A percentile compares a stretch with the other conserved stretches of the same genome.
Evolutionary conservation across 2,329 filamentous ascomycete species (phyloP).

Genomic region (Periconia digitata): DNA sequence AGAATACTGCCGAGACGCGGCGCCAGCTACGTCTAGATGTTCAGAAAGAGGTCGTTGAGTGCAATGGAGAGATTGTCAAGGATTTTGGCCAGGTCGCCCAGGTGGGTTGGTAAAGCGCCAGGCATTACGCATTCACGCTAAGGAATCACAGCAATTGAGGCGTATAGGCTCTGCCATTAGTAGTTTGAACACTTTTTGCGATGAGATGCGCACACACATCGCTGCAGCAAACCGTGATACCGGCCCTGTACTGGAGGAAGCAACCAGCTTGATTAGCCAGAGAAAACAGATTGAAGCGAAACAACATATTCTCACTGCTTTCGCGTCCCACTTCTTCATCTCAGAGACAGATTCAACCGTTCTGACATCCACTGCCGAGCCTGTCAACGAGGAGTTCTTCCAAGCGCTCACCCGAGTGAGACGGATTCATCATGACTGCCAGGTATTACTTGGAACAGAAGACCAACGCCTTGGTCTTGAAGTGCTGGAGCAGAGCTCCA

Average conservation of each 20-base stretch:
- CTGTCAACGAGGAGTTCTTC: constrained; percentile 86
- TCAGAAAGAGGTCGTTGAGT: constrained; percentile 89
- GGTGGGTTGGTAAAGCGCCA: constrained; percentile 49
- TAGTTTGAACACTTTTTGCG: constrained; percentile 76
- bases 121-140: constrained; percentile 18
- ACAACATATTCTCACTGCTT: constrained; percentile 73
- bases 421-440: constrained; percentile 83
- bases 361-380: constrained; percentile 76
- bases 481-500: constrained; percentile 87
- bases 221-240: constrained; percentile 74
- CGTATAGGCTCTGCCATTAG: constrained; percentile 79
- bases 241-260: constrained; percentile 73
- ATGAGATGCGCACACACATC: constrained; percentile 78
- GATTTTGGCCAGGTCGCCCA: constrained; percentile 90
- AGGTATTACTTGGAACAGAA: constrained; percentile 85
- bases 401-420: constrained; percentile 75
- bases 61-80: constrained; percentile 83
- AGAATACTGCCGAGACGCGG: constrained; percentile 76
- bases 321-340: constrained; percentile 81
- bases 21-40: constrained; percentile 79
- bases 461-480: constrained; percentile 86
- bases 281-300: constrained; percentile 76
- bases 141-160: constrained; percentile 70
- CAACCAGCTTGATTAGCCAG: constrained; percentile 70
- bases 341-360: constrained; percentile 76